A percentile compares a stretch with the other conserved stretches of the same genome.
These are phyloP conservation scores for Penicillium capsulatum DNA, from an alignment of 2,329 filamentous ascomycete genomes.

Conservation along the genomic window DNA sequence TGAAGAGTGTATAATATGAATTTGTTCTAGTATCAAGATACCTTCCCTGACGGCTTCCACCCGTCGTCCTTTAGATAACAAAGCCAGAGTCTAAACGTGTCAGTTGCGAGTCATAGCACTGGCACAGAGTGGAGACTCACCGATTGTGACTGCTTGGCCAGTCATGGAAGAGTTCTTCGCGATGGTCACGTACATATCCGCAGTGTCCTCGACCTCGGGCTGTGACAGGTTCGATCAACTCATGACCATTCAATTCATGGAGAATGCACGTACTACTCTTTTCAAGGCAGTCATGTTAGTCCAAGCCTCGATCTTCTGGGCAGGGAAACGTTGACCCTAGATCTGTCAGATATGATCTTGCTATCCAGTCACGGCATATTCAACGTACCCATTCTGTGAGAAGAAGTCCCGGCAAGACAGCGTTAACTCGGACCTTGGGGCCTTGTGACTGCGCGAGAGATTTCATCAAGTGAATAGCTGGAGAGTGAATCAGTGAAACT, in stretches of 20 bases:
- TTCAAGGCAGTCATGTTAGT: slow-evolving; percentile 59
- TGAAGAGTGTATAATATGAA: slow-evolving; percentile 13
- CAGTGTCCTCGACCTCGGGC: slow-evolving; percentile 43
- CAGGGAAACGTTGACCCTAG: slow-evolving; percentile 54
- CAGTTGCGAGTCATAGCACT: too few relatives aligned
- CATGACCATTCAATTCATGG: neutral
- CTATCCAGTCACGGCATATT: neutral
- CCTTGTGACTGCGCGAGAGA: slow-evolving; percentile 61
- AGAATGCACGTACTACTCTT: slow-evolving; percentile 45
- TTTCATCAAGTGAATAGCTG: slow-evolving; percentile 62
- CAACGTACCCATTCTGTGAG: slow-evolving; percentile 60
- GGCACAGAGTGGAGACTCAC: slow-evolving; percentile 22
- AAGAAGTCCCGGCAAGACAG: slow-evolving; percentile 60
- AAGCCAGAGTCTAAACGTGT: slow-evolving; percentile 31
- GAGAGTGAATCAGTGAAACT: slow-evolving; percentile 3
- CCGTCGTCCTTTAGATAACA: slow-evolving; percentile 18
- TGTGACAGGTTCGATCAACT: slow-evolving; percentile 13
- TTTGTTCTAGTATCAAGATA: slow-evolving; percentile 20
- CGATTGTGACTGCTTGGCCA: slow-evolving; percentile 43
- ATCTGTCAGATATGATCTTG: slow-evolving; percentile 3
- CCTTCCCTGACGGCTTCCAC: slow-evolving; percentile 2
- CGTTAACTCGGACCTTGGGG: slow-evolving; percentile 60
- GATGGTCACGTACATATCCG: slow-evolving; percentile 38
- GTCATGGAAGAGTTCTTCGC: slow-evolving; percentile 47
- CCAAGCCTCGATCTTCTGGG: slow-evolving; percentile 53